Conservation (phyloP, 371 early-diverging fungal species). For the Rhizopus sp. region DNA sequence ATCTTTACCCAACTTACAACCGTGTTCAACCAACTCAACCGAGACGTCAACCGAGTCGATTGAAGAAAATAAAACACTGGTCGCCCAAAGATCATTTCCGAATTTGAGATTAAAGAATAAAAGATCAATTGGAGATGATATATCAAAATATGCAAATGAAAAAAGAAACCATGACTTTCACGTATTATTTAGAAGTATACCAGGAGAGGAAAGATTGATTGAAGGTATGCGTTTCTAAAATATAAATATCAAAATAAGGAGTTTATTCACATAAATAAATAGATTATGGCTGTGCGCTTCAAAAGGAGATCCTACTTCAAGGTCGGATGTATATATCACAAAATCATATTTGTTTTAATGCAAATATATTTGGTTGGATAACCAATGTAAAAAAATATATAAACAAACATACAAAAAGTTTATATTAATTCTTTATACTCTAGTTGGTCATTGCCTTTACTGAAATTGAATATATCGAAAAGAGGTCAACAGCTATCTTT, state of each 20-base stretch:
- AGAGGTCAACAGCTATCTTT: conserved; percentile 73
- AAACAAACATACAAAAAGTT: background rate
- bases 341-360: conserved; percentile 87
- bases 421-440: background rate
- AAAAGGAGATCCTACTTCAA: conserved; percentile 92
- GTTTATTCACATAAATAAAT: background rate
- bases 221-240: conserved; percentile 37
- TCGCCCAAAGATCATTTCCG: conserved; percentile 1
- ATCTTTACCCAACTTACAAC: background rate
- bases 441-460: conserved; percentile 78
- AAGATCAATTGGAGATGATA: background rate
- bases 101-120: background rate
- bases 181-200: conserved; percentile 55
- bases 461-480: conserved; percentile 81
- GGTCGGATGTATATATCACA: conserved; percentile 90
- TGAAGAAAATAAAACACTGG: background rate
- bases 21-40: background rate
- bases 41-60: background rate
- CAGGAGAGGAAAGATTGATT: conserved; percentile 56
- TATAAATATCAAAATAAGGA: background rate
- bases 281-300: conserved; percentile 92
- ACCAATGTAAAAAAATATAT: conserved; percentile 64
- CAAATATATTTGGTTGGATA: conserved; percentile 97
- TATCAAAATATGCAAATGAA: conserved; percentile 26
- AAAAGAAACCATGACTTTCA: conserved; percentile 59